These are phyloP conservation scores for Leishmania gerbilli DNA, from an alignment of 208 protist species.

Conservation along the genomic window DNA sequence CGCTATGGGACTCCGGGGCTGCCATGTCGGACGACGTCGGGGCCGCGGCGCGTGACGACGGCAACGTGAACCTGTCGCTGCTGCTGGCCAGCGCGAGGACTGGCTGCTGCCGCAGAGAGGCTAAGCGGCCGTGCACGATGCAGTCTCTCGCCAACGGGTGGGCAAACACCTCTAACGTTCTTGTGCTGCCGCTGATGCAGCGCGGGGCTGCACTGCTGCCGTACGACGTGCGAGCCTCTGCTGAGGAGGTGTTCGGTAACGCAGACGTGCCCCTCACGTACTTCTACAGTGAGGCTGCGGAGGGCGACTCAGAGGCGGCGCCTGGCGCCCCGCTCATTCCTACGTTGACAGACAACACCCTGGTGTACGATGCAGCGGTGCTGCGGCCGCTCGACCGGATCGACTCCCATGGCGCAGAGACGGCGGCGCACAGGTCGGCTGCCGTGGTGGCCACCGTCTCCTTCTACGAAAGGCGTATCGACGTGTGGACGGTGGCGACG, in stretches of 20 bases:
- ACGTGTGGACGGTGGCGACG: constrained; percentile 49
- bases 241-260: constrained; percentile 42
- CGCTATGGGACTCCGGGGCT: constrained; percentile 5
- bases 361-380: constrained; percentile 82
- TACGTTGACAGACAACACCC: constrained; percentile 34
- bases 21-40: background rate
- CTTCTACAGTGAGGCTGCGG: constrained; percentile 18
- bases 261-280: constrained; percentile 22
- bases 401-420: background rate
- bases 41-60: background rate
- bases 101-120: background rate
- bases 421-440: background rate
- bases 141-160: constrained; percentile 21
- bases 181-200: constrained; percentile 87
- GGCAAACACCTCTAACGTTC: constrained; percentile 47
- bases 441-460: constrained; percentile 60
- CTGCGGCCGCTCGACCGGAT: constrained; percentile 12
- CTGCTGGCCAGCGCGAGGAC: background rate
- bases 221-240: constrained; percentile 45
- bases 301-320: constrained; percentile 2
- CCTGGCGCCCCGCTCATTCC: background rate
- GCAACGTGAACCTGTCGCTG: constrained; percentile 12
- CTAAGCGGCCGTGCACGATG: background rate
- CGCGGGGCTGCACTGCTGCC: constrained; percentile 71
- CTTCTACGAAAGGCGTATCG: constrained; percentile 80